These are phyloP conservation scores for Eremochloa ophiuroides DNA, from an alignment of 176 grass and related monocot genomes.

Conservation along the genomic window DNA sequence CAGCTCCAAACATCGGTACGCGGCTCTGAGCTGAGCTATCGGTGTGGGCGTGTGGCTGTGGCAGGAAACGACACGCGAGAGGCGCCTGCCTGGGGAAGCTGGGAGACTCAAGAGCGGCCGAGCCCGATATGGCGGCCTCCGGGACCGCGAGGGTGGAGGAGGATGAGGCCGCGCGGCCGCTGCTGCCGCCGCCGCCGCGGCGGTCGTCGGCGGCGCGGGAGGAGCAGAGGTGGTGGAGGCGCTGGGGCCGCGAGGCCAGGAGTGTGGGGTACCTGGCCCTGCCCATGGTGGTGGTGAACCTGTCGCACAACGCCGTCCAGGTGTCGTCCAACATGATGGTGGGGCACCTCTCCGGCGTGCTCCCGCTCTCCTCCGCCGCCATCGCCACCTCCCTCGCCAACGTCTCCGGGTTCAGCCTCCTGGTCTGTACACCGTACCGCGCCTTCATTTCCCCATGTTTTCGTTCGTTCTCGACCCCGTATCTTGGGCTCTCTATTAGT, in stretches of 20 bases:
- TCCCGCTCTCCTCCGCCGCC: slow-evolving; percentile 70
- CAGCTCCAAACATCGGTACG: neutral
- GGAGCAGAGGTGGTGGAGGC: neutral
- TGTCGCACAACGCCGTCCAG: slow-evolving; percentile 64
- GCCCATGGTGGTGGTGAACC: slow-evolving; percentile 51
- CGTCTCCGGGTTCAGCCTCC: slow-evolving; percentile 96
- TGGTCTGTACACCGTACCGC: slow-evolving; percentile 72
- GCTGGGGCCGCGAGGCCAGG: slow-evolving; percentile 21
- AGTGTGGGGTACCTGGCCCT: slow-evolving; percentile 47
- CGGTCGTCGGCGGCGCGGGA: neutral
- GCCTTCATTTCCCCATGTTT: no score
- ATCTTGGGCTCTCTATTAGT: no score
- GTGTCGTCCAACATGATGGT: slow-evolving; percentile 91
- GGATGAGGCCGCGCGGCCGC: neutral
- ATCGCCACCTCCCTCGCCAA: slow-evolving; percentile 80
- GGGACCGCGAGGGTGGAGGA: neutral
- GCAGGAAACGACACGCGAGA: neutral
- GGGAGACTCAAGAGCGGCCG: neutral
- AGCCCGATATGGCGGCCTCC: neutral
- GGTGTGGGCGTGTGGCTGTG: neutral
- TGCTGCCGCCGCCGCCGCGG: slow-evolving; percentile 20
- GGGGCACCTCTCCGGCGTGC: slow-evolving; percentile 75
- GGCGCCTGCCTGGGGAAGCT: neutral
- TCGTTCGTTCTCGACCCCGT: no score
- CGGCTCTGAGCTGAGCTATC: no score